phyloP scores from a whole-genome alignment of 192 early-diverging fungal species.

The Allomyces javanicus region DNA sequence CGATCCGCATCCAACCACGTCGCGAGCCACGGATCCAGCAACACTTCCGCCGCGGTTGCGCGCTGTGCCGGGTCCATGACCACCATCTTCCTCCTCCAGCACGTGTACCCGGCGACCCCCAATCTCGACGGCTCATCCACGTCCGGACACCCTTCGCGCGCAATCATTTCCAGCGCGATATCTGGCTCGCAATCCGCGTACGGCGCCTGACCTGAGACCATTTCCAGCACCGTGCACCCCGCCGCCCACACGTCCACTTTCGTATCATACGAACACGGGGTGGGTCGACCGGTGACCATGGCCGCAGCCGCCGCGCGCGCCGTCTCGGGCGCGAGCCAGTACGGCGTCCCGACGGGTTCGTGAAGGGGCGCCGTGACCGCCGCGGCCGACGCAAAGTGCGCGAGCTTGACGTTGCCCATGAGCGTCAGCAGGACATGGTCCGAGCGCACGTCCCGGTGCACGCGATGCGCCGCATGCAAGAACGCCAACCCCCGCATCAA shows the following conservation, averaged over 20 bases:
- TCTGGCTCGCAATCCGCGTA: background rate
- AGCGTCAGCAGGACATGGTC: constrained; percentile 28
- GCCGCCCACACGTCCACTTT: background rate
- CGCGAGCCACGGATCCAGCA: background rate
- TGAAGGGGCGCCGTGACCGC: background rate
- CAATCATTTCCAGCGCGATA: background rate
- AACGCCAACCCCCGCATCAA: background rate
- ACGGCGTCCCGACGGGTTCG: background rate
- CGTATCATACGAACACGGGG: background rate
- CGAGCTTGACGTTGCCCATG: constrained; percentile 46
- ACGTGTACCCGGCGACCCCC: background rate
- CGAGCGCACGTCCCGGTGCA: constrained; percentile 29
- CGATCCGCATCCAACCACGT: too few species aligned
- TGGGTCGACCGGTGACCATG: background rate
- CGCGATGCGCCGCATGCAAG: constrained; percentile 12
- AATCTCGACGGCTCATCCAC: background rate
- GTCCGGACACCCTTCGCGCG: background rate
- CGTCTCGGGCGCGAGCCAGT: background rate
- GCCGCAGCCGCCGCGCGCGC: background rate
- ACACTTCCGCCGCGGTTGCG: background rate
- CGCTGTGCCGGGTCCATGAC: background rate
- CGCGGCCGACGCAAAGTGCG: constrained; percentile 15
- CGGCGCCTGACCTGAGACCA: background rate
- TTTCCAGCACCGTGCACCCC: background rate
- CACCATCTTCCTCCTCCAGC: background rate